Percentiles rank a stretch among this genome's conserved stretches.
These are phyloP conservation scores for Fusarium camptoceras DNA, from an alignment of 2,329 filamentous ascomycete species.

Conservation along the genomic window DNA sequence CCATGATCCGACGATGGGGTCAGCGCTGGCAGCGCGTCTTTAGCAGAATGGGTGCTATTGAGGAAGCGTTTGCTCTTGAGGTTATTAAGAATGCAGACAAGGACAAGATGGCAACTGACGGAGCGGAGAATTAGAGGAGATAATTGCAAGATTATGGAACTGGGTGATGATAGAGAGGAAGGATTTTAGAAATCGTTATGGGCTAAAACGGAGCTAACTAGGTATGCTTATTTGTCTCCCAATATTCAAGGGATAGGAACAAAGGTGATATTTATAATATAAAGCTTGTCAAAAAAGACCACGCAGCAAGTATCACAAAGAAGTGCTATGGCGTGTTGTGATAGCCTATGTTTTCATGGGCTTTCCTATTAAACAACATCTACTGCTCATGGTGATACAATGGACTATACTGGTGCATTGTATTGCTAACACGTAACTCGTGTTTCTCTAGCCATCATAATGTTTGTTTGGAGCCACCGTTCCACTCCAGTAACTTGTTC, in stretches of 20 bases:
- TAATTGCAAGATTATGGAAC: conserved; percentile 29
- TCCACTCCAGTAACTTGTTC: background rate
- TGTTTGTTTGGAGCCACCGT: background rate
- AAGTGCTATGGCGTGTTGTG: background rate
- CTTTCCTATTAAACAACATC: background rate
- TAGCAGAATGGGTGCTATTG: conserved; percentile 82
- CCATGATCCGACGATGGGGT: conserved; percentile 82
- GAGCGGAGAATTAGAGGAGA: conserved; percentile 35
- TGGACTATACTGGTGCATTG: background rate
- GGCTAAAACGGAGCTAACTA: conserved; percentile 19
- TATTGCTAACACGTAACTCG: background rate
- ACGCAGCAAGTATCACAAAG: background rate
- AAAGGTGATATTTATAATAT: background rate
- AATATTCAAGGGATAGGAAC: background rate
- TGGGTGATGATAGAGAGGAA: background rate
- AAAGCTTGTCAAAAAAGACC: background rate
- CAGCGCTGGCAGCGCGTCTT: conserved; percentile 89
- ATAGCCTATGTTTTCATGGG: background rate
- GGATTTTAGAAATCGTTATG: conserved; percentile 26
- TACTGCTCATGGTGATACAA: background rate
- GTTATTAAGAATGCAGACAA: conserved; percentile 42
- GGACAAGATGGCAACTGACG: conserved; percentile 37
- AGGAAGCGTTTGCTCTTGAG: conserved; percentile 74
- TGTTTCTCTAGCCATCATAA: background rate
- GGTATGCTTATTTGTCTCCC: background rate